phyloP scores from a whole-genome alignment of 352 stramenopile genomes.

The Saprolegnia diclina region DNA sequence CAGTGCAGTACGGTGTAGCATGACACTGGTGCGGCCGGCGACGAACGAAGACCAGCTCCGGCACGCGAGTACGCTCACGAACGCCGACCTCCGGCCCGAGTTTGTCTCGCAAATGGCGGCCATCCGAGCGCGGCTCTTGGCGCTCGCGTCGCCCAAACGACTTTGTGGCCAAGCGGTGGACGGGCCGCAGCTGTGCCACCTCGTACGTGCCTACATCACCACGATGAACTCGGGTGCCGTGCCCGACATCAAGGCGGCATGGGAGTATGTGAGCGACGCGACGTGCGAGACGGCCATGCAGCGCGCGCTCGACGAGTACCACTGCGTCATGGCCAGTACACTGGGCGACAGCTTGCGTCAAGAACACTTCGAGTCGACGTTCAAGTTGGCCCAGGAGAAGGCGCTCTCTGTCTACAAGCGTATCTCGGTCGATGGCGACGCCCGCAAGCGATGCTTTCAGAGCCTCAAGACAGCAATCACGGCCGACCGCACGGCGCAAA shows the following conservation, averaged over 20 bases:
- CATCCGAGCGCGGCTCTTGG: constrained; percentile 47
- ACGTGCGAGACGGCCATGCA: constrained; percentile 59
- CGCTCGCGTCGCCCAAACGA: constrained; percentile 51
- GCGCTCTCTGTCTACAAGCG: constrained; percentile 60
- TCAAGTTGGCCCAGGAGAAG: constrained; percentile 70
- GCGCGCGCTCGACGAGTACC: constrained; percentile 51
- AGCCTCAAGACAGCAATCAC: constrained; percentile 72
- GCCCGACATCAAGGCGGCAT: constrained; percentile 77
- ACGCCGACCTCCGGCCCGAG: constrained; percentile 61
- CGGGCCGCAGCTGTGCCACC: constrained; percentile 51
- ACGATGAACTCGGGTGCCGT: constrained; percentile 74
- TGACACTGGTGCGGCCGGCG: constrained; percentile 73
- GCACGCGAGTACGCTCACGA: constrained; percentile 43
- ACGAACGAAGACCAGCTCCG: constrained; percentile 59
- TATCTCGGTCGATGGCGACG: constrained; percentile 59
- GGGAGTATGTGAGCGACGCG: constrained; percentile 75
- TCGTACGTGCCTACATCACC: constrained; percentile 61
- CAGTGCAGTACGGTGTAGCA: constrained; percentile 30
- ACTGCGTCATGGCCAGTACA: constrained; percentile 39
- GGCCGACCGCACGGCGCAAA: constrained; percentile 43
- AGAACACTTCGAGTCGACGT: constrained; percentile 61
- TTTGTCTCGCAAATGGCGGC: constrained; percentile 64
- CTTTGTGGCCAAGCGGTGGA: constrained; percentile 61
- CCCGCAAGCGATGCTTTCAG: constrained; percentile 56
- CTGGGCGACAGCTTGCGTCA: constrained; percentile 36